These are phyloP conservation scores for Pholiota conissans DNA, from an alignment of 768 basidiomycete genomes.

Conservation along the genomic window DNA sequence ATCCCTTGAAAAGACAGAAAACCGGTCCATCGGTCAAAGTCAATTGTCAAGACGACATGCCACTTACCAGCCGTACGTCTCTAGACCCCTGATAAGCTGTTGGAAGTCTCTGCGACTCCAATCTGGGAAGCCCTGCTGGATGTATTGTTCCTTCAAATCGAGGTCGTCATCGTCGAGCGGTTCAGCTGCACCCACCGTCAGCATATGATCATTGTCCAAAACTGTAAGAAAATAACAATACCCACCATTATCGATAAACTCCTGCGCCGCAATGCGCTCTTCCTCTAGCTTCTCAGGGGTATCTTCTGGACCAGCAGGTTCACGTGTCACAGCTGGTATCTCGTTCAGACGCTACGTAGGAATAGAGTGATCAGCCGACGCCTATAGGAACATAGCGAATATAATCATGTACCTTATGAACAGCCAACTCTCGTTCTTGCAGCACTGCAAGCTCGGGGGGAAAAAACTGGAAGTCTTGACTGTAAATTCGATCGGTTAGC, in stretches of 20 bases:
- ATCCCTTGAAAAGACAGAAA: constrained; percentile 39
- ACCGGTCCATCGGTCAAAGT: background rate
- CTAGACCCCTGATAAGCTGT: constrained; percentile 73
- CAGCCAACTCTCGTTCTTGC: constrained; percentile 85
- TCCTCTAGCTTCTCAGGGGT: constrained; percentile 84
- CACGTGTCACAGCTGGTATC: constrained; percentile 62
- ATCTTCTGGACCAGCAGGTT: constrained; percentile 69
- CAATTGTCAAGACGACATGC: background rate
- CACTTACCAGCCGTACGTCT: constrained; percentile 74
- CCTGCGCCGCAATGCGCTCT: constrained; percentile 77
- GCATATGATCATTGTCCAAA: background rate
- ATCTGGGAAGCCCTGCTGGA: constrained; percentile 78
- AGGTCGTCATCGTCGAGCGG: constrained; percentile 88
- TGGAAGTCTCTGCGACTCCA: constrained; percentile 96
- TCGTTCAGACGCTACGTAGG: constrained; percentile 57
- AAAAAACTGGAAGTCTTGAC: constrained; percentile 98
- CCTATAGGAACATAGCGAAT: background rate
- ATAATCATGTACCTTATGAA: constrained; percentile 59
- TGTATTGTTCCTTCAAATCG: constrained; percentile 75
- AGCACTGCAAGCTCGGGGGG: constrained; percentile 75
- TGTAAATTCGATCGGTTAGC: too few relatives aligned
- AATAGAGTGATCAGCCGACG: constrained; percentile 32
- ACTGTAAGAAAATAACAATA: background rate
- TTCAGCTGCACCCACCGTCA: constrained; percentile 56
- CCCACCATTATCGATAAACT: constrained; percentile 84